Conservation (phyloP, 805 yeast species). For the Metschnikowia kofuensis region DNA sequence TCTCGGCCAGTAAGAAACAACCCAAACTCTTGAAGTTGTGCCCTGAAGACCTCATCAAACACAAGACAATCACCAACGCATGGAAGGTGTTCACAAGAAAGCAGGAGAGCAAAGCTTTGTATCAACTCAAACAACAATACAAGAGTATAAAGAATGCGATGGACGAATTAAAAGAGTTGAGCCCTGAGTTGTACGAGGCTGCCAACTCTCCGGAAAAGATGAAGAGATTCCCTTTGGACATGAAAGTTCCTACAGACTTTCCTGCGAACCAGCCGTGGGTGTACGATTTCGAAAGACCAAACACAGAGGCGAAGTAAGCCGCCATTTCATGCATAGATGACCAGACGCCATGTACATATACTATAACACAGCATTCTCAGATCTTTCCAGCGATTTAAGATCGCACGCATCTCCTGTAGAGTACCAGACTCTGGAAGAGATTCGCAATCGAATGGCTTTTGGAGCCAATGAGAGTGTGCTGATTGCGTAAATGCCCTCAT, state of each 20-base stretch:
- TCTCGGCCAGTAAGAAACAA: slow-evolving; percentile 84
- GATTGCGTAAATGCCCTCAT: too few species aligned
- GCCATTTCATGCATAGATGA: background rate
- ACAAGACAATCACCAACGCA: slow-evolving; percentile 75
- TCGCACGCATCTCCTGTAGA: too few species aligned
- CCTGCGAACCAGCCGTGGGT: slow-evolving; percentile 86
- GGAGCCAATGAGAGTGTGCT: too few species aligned
- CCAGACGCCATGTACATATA: slow-evolving; percentile 9
- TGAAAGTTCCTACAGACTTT: slow-evolving; percentile 83
- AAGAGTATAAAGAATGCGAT: slow-evolving; percentile 66
- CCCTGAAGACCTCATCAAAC: slow-evolving; percentile 81
- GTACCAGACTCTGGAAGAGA: too few species aligned
- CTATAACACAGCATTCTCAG: slow-evolving; percentile 2
- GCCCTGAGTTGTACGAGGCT: slow-evolving; percentile 53
- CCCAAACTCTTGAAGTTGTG: slow-evolving; percentile 76
- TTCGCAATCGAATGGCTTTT: too few species aligned
- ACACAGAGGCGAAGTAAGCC: background rate
- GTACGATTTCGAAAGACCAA: slow-evolving; percentile 34
- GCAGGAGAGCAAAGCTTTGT: slow-evolving; percentile 39
- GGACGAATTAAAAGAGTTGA: slow-evolving; percentile 55
- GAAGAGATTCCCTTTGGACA: slow-evolving; percentile 74
- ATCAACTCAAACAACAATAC: slow-evolving; percentile 57
- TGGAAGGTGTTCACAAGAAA: slow-evolving; percentile 67
- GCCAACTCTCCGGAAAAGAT: slow-evolving; percentile 58
- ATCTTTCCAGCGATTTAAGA: too few species aligned